Percentiles rank a stretch among this genome's conserved stretches.
Evolutionary conservation across 108 stramenopile genomes (phyloP).

Genomic region (Nitzschia sp.): DNA sequence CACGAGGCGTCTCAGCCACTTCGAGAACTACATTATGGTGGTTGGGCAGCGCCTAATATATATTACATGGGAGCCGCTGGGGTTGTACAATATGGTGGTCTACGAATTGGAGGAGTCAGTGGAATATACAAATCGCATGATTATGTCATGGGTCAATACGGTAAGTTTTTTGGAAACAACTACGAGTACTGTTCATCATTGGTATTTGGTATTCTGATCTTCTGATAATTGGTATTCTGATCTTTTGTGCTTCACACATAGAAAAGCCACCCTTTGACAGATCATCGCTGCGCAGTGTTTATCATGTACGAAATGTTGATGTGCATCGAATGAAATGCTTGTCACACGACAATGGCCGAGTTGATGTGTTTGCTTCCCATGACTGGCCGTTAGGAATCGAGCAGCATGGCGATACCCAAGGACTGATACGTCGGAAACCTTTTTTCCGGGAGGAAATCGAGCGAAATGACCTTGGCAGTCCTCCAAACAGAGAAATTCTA

Average conservation of each 20-base stretch:
- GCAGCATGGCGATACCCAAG: constrained; percentile 72
- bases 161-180: background rate
- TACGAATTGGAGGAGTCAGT: constrained; percentile 93
- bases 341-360: constrained; percentile 14
- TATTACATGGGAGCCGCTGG: constrained; percentile 96
- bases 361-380: constrained; percentile 91
- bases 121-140: constrained; percentile 93
- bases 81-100: constrained; percentile 76
- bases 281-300: constrained; percentile 77
- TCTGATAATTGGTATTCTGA: background rate
- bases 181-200: background rate
- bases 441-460: constrained; percentile 87
- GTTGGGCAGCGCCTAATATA: constrained; percentile 98
- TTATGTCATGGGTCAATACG: constrained; percentile 66
- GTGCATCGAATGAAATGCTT: constrained; percentile 75
- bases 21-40: constrained; percentile 94
- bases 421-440: constrained; percentile 74
- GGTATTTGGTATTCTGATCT: background rate
- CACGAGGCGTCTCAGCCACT: constrained; percentile 96
- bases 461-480: constrained; percentile 87
- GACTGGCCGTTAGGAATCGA: constrained; percentile 98
- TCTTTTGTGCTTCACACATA: background rate
- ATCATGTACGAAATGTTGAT: constrained; percentile 90
- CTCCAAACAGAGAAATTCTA: constrained; percentile 80
- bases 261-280: constrained; percentile 87